Conservation (phyloP, 23 red algal species). For the Agarophyton chilense region DNA sequence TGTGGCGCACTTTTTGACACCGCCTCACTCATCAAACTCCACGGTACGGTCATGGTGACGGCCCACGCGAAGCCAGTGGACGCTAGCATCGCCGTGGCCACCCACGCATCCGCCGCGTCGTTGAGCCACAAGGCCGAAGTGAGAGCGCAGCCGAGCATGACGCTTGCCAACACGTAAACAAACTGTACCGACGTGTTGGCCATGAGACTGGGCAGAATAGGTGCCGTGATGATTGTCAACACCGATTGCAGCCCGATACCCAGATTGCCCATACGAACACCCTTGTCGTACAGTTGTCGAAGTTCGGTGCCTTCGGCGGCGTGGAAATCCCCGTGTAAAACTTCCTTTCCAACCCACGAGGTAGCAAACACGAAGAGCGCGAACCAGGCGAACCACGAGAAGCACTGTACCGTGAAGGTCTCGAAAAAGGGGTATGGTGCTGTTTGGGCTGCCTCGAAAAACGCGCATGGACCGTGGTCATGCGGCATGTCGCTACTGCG, state of each 20-base stretch:
- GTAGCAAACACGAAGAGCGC: constrained; percentile 82
- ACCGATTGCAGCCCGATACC: constrained; percentile 75
- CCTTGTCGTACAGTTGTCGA: constrained; percentile 62
- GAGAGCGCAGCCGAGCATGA: constrained; percentile 60
- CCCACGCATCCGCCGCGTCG: neutral
- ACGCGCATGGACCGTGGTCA: neutral
- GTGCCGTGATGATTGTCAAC: constrained; percentile 52
- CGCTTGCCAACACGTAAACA: constrained; percentile 50
- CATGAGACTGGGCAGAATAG: constrained; percentile 56
- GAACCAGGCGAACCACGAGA: constrained; percentile 88
- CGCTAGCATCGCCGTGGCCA: constrained; percentile 41
- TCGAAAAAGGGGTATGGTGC: constrained; percentile 79
- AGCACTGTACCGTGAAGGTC: constrained; percentile 81
- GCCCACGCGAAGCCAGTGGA: constrained; percentile 86
- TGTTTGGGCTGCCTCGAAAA: neutral
- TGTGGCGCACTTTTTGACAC: constrained; percentile 38
- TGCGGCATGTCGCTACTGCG: no score
- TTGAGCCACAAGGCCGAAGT: neutral
- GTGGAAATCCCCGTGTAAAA: constrained; percentile 56
- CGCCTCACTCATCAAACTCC: constrained; percentile 73
- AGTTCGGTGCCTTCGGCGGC: constrained; percentile 13
- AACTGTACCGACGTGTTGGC: neutral
- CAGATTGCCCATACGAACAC: constrained; percentile 81
- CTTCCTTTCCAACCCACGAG: constrained; percentile 83
- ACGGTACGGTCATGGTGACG: constrained; percentile 87